phyloP scores from a whole-genome alignment of 2,329 filamentous ascomycete genomes.

The Samsoniella hepiali region DNA sequence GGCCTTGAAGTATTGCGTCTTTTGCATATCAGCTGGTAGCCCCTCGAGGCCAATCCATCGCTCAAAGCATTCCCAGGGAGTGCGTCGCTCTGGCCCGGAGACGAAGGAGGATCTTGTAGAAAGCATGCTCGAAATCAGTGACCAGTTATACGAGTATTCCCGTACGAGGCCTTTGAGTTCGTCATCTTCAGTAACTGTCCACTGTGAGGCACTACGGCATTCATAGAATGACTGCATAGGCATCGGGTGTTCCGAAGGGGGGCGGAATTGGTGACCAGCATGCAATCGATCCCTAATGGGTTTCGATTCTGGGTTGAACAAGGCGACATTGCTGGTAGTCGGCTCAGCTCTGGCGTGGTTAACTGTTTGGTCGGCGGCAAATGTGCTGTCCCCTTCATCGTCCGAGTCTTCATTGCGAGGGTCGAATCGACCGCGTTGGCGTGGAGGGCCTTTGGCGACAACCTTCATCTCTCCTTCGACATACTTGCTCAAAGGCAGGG shows the following conservation, averaged over 20 bases:
- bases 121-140: slow-evolving; percentile 80
- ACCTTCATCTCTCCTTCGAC: slow-evolving; percentile 77
- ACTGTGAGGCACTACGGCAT: slow-evolving; percentile 79
- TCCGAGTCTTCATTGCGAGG: slow-evolving; percentile 72
- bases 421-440: slow-evolving; percentile 78
- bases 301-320: slow-evolving; percentile 89
- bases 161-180: slow-evolving; percentile 80
- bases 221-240: slow-evolving; percentile 89
- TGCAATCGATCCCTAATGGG: slow-evolving; percentile 85
- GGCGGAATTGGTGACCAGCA: slow-evolving; percentile 86
- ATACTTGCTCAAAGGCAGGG: slow-evolving; percentile 82
- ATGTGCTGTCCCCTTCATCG: slow-evolving; percentile 54
- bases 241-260: slow-evolving; percentile 89
- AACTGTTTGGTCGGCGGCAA: slow-evolving; percentile 50
- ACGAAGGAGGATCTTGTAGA: slow-evolving; percentile 70
- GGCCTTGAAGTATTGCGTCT: slow-evolving; percentile 88
- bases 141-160: slow-evolving; percentile 98
- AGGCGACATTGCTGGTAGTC: slow-evolving; percentile 71
- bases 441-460: slow-evolving; percentile 59
- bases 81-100: slow-evolving; percentile 85
- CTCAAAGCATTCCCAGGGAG: slow-evolving; percentile 98
- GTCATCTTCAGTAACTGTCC: slow-evolving; percentile 87
- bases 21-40: slow-evolving; percentile 86
- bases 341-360: slow-evolving; percentile 55
- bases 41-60: slow-evolving; percentile 92